Conservation (phyloP, 805 yeast species). For the Candida tammaniensis region DNA sequence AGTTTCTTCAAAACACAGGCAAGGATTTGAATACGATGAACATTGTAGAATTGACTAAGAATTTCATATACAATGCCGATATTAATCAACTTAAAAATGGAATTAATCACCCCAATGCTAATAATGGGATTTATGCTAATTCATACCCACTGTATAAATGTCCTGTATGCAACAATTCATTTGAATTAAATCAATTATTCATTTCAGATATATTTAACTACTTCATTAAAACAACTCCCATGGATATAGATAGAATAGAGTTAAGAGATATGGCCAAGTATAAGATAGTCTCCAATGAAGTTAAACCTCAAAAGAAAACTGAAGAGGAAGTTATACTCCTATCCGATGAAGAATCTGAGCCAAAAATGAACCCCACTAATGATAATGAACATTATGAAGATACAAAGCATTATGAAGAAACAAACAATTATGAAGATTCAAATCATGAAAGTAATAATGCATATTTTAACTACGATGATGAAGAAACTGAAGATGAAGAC, state of each 20-base stretch:
- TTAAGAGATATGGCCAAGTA: constrained; percentile 32
- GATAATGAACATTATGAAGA: neutral
- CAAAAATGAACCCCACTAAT: neutral
- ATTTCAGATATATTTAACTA: constrained; percentile 40
- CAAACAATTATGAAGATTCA: no score
- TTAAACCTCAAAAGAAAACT: constrained; percentile 2
- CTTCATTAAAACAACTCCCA: constrained; percentile 39
- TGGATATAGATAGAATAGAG: constrained; percentile 31
- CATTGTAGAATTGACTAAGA: constrained; percentile 5
- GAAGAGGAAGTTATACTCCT: constrained; percentile 28
- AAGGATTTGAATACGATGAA: neutral
- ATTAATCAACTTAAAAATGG: constrained; percentile 1
- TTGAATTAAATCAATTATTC: constrained; percentile 30
- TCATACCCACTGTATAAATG: constrained; percentile 32
- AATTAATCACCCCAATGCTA: neutral
- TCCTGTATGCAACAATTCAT: constrained; percentile 37
- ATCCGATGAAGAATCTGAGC: constrained; percentile 24
- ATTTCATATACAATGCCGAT: constrained; percentile 8
- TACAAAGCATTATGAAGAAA: no score
- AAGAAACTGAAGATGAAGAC: constrained; percentile 12
- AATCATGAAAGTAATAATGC: no score
- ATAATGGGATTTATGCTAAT: neutral
- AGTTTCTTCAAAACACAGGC: neutral
- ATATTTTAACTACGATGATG: constrained; percentile 3
- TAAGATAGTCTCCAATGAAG: constrained; percentile 28